phyloP scores from a whole-genome alignment of 495 filamentous ascomycete species.

The Lasiosphaeria ovina region DNA sequence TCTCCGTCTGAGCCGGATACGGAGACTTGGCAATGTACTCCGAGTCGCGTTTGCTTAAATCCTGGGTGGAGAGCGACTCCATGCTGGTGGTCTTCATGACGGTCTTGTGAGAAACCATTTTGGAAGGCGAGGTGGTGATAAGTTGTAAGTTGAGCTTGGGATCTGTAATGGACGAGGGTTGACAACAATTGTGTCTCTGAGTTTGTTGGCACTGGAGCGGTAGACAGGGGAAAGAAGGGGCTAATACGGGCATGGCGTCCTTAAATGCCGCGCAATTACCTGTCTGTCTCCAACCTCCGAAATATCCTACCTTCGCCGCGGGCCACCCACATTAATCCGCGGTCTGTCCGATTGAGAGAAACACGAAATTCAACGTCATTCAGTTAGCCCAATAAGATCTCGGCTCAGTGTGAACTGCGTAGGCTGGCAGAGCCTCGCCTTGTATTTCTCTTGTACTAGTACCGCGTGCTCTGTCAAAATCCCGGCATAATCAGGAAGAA shows the following conservation, averaged over 20 bases:
- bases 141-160: neutral
- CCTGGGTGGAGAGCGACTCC: conserved; percentile 7
- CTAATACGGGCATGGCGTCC: neutral
- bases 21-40: neutral
- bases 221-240: neutral
- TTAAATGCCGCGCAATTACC: neutral
- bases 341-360: too few species aligned
- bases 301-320: neutral
- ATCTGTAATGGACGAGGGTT: neutral
- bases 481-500: too few species aligned
- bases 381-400: neutral
- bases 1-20: neutral
- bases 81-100: conserved; percentile 2
- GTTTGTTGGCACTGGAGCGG: neutral
- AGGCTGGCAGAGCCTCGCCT: neutral
- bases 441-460: neutral
- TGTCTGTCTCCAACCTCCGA: neutral
- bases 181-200: neutral
- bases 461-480: too few species aligned
- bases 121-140: neutral
- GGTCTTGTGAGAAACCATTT: neutral
- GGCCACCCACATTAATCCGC: too few species aligned
- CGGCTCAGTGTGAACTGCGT: neutral
- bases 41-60: neutral
- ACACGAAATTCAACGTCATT: neutral